phyloP scores from a whole-genome alignment of 768 basidiomycete genomes.

The Clitopilus passeckerianus region DNA sequence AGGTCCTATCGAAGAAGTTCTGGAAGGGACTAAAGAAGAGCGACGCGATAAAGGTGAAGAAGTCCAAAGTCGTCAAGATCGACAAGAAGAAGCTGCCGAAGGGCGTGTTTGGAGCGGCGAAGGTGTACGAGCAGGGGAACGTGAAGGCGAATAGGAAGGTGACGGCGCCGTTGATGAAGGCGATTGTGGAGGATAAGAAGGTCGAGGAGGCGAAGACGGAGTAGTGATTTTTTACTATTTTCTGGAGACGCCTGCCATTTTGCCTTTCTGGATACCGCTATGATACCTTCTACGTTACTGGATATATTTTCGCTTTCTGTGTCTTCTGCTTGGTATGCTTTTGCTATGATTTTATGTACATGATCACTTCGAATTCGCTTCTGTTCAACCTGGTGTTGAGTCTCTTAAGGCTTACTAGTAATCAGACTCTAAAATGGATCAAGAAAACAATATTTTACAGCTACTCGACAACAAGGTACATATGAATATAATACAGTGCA shows the following conservation, averaged over 20 bases:
- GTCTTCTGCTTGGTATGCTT: neutral
- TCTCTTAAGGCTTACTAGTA: too few relatives aligned
- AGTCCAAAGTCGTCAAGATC: slow-evolving; percentile 36
- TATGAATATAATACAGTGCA: neutral
- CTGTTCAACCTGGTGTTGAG: too few relatives aligned
- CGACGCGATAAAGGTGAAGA: slow-evolving; percentile 46
- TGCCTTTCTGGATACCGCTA: too few relatives aligned
- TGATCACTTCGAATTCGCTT: too few relatives aligned
- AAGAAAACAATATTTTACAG: neutral
- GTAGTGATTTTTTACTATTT: neutral
- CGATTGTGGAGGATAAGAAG: slow-evolving; percentile 41
- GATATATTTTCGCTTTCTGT: neutral
- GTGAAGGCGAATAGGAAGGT: slow-evolving; percentile 57
- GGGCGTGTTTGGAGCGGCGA: slow-evolving; percentile 26
- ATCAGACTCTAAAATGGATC: neutral
- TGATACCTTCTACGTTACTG: too few relatives aligned
- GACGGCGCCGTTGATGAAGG: slow-evolving; percentile 61
- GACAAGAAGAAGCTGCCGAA: slow-evolving; percentile 26
- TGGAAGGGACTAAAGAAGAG: slow-evolving; percentile 58
- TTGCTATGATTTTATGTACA: too few relatives aligned
- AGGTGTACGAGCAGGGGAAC: slow-evolving; percentile 66
- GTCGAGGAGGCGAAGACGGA: neutral
- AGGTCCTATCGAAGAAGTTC: slow-evolving; percentile 40
- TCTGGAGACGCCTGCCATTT: too few relatives aligned
- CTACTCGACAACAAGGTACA: neutral